Base-by-base conservation (phyloP, 352 stramenopile genomes). In the Pythium aristosporum region DNA sequence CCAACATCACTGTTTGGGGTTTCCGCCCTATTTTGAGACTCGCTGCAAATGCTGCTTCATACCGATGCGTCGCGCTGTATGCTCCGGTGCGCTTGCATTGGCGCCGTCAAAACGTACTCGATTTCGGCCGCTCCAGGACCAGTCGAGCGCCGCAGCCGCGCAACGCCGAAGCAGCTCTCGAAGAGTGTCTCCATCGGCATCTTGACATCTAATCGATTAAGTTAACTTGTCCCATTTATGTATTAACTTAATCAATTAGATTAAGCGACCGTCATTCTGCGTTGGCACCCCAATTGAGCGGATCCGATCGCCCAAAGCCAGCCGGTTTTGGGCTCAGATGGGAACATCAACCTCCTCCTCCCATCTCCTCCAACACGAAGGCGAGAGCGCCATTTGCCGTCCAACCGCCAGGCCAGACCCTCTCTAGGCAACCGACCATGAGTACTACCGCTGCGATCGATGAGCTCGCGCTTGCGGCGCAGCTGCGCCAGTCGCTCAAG, bases 401-500 rank as follows among this genome's bases (percentile, higher is more conserved):
- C 20, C 46, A 16, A 30, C 16, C 46, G 21, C 46, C 7, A 16
- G 12, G 5, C 46, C 25, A 30, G 25, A 30, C 12, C 21, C 21
- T 3, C 44, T 9, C 18, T 34, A 52, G n/a, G 12, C 46, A 32
- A 43, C 28, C 53, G 60, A 67, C 15, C 37, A 46, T 46, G 39
- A 46, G 39, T 46, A 15, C 39, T 42, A 32, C 30, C 28, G 36
- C 41, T 0, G 60, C 51, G n/a, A 51, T 66, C 18, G 59, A 66
- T 49, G 64, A 66, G 42, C 50, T 59, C 32, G 58, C 58, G 58
- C 65, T 71, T 37, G 65, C 65, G 43, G 65, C 57, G 52, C 65
- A 67, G 65, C 54, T 71, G 54, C 65, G 65, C 54, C 39, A 67
- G 36, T 18, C 46, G 58, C 65, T 71, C 57, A 67, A 67, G 52